Percentiles rank a stretch among this genome's conserved stretches.
Evolutionary conservation across 2,329 filamentous ascomycete genomes (phyloP).

Genomic region (Immersiporthe knoxdaviesiana): DNA sequence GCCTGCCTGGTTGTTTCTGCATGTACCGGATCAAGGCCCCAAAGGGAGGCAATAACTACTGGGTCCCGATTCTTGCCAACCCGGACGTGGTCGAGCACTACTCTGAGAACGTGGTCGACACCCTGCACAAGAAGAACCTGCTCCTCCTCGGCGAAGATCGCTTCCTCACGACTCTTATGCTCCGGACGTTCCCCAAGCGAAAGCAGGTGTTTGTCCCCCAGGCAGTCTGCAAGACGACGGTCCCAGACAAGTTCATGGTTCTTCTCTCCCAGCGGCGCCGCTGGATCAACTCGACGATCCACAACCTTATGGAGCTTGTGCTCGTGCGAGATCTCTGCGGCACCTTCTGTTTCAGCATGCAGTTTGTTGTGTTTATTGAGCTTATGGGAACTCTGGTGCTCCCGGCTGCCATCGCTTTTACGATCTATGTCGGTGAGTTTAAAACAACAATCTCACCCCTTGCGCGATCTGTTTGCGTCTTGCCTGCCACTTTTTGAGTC

Average conservation of each 20-base stretch:
- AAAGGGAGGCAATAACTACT: constrained; percentile 98
- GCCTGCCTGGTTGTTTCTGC: constrained; percentile 97
- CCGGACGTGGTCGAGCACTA: constrained; percentile 99
- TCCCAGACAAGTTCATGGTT: constrained; percentile 90
- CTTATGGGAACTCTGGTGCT: constrained; percentile 92
- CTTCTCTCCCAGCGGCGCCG: constrained; percentile 91
- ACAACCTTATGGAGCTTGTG: constrained; percentile 97
- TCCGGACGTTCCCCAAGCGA: constrained; percentile 97
- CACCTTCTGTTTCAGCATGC: constrained; percentile 99
- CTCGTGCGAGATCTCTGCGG: constrained; percentile 95
- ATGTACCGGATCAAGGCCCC: constrained; percentile 99
- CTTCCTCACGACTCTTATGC: constrained; percentile 94
- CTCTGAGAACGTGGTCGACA: constrained; percentile 98
- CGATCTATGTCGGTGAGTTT: constrained; percentile 86
- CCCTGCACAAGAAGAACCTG: constrained; percentile 95
- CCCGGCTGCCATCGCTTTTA: constrained; percentile 95
- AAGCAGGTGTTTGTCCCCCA: constrained; percentile 99
- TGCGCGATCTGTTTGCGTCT: not conserved
- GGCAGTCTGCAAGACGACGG: constrained; percentile 97
- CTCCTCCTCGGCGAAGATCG: constrained; percentile 91
- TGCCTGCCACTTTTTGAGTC: no score
- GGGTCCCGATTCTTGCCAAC: constrained; percentile 98
- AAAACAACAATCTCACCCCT: not conserved
- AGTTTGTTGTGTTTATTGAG: constrained; percentile 96
- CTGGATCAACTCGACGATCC: constrained; percentile 99